Evolutionary conservation across 768 basidiomycete species (phyloP), one percentile per base, ranked within the genome.

Genomic region (Podaxis sp.): DNA sequence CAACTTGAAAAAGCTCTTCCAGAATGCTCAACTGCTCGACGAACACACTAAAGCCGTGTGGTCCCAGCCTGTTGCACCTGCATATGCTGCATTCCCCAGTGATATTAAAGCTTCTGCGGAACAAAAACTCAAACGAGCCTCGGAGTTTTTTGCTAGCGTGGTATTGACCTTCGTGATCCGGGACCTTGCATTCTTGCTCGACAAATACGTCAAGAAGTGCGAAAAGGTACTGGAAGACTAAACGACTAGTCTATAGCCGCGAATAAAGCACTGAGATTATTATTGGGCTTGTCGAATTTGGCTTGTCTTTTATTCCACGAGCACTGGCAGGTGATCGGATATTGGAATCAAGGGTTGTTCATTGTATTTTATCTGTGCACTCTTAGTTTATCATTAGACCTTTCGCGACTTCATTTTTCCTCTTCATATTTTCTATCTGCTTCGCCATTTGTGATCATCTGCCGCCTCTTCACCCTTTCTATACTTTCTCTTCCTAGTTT

Each of bases 181-280:
- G 58, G 93, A 95, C 73, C 81, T 95, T 66, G 91, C 91, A 46
- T 87, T 89, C 69, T 76, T 96, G 55, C 80, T 96, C 65, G 95
- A 96, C 80, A 95, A 96, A 77, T 95, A 95, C 74, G 90, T 89
- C 66, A 95, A 95, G 82, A 91, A 92, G 73, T 93, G 91, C 76
- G 93, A 93, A 77, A 93, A 93, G 76, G 93, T 92, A 91, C 82
- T 94, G 40, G 90, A 87, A 40, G 93, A 95, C 72, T 94, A 80
- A 80, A 17, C 15, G 7, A 33, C 24, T 53, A 10, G 54, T 40
- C 37, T 15, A 0, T 22, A 2, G 37, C n/a, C 44, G 5, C 4
- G n/a, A 3, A 46, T 46, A 17, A 20, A 46, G n/a, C n/a, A 30
- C 36, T 24, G 37, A 13, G 17, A 11, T 11, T 22, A 8, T 56